Evolutionary conservation across 2,329 filamentous ascomycete species (phyloP), one percentile per base, ranked within the genome.

Genomic region (Phaeoacremonium minimum): DNA sequence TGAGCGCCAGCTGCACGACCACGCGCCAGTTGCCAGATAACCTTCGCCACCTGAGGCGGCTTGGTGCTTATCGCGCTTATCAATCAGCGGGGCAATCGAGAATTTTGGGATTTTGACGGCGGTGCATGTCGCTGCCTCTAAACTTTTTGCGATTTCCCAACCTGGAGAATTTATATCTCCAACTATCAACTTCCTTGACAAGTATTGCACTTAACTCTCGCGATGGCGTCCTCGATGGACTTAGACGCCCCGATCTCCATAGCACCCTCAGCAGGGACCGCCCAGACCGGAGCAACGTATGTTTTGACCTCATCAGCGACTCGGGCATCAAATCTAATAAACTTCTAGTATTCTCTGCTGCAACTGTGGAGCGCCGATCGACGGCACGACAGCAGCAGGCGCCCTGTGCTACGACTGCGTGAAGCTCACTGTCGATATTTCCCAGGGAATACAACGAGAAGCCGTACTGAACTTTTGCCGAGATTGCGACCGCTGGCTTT

Each of bases 361-460:
- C 71, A 95, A 97, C 73, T 98, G 93, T 63, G 93, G 91, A 56
- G 89, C 87, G 42, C 84, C 91, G 28, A 95, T 98, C 54, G 90
- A 96, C 63, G 93, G 93, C 61, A 95, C 89, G 14, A 80, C 81
- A 12, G 75, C 87, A 17, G 83, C 85, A 36, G 89, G 89, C 44
- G 90, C 93, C 28, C 82, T 96, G 39, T 98, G 93, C 69, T 88
- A 88, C 62, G 91, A 97, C 71, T 97, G 93, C 63, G 81, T 97
- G 58, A 95, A 95, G 62, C 78, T 94, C 50, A 94, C 89, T 33
- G 80, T 94, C 64, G 93, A 98, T 64, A 91, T 96, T 49, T 94
- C 90, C 17, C 73, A 85, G 57, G 89, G 88, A 42, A 90, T 97
- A 46, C 91, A 89, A 63, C 80, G 90, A 57, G 93, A 98, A 63